phyloP scores from a whole-genome alignment of 2,329 filamentous ascomycete genomes.

The Pseudovirgaria hyperparasitica region DNA sequence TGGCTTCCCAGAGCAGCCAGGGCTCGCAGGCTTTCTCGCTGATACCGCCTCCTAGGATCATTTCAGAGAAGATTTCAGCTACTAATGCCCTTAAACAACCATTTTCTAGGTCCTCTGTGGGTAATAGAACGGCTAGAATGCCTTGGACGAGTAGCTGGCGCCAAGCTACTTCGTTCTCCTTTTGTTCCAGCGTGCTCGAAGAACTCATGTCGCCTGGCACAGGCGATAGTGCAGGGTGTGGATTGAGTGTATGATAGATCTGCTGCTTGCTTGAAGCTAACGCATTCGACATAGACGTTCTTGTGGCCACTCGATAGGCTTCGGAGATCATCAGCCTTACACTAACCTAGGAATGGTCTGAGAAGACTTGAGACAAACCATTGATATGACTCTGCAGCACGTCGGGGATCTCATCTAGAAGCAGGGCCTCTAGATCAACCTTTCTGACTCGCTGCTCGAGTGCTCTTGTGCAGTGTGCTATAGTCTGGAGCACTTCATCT shows the following conservation, averaged over 20 bases:
- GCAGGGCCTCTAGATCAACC: slow-evolving; percentile 67
- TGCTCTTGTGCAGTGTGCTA: slow-evolving; percentile 81
- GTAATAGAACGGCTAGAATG: slow-evolving; percentile 69
- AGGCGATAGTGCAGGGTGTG: slow-evolving; percentile 68
- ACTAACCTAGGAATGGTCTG: slow-evolving; percentile 4
- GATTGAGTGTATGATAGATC: slow-evolving; percentile 73
- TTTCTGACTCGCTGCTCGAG: slow-evolving; percentile 75
- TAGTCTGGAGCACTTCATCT: slow-evolving; percentile 75
- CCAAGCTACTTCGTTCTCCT: slow-evolving; percentile 68
- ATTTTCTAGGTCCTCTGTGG: slow-evolving; percentile 86
- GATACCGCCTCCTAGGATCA: slow-evolving; percentile 74
- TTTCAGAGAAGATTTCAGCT: slow-evolving; percentile 76
- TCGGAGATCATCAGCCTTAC: slow-evolving; percentile 5
- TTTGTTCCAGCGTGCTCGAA: slow-evolving; percentile 45
- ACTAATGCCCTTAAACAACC: slow-evolving; percentile 72
- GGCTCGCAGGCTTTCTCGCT: slow-evolving; percentile 72
- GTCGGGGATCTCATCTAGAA: slow-evolving; percentile 79
- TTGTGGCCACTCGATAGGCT: slow-evolving; percentile 63
- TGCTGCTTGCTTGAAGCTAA: slow-evolving; percentile 50
- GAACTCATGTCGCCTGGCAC: slow-evolving; percentile 48
- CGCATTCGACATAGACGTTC: slow-evolving; percentile 45
- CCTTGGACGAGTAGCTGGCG: slow-evolving; percentile 79
- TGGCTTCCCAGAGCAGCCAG: slow-evolving; percentile 76
- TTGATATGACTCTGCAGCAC: slow-evolving; percentile 68
- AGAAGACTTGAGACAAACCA: slow-evolving; percentile 44